Evolutionary conservation across 257 asterid genomes (phyloP).

Genomic region (Knoxia roxburghii): DNA sequence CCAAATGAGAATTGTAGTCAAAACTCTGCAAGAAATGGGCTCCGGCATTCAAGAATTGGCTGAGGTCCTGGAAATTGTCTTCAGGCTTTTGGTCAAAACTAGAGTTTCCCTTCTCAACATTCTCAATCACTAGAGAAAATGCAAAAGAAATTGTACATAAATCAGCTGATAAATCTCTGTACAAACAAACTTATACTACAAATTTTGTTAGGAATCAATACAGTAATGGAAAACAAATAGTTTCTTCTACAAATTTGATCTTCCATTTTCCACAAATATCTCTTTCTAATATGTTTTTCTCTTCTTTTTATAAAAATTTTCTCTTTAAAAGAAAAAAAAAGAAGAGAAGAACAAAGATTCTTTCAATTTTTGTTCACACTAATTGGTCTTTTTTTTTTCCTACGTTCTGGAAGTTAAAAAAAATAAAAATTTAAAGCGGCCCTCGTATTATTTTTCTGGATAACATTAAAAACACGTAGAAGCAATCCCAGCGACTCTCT

Average conservation of each 20-base stretch:
- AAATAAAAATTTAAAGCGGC: neutral
- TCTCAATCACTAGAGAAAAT: neutral
- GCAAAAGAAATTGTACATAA: neutral
- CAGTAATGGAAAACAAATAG: neutral
- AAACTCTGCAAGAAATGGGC: constrained; percentile 11
- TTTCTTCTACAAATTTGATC: neutral
- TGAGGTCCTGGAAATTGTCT: constrained; percentile 9
- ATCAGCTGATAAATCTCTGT: neutral
- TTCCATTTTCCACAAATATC: neutral
- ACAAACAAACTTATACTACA: neutral
- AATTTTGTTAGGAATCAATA: neutral
- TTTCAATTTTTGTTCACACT: too few relatives aligned
- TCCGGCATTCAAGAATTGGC: constrained; percentile 15
- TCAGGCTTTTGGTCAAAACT: constrained; percentile 7
- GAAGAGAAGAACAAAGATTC: too few relatives aligned
- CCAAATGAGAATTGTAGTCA: neutral
- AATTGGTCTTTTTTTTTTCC: too few relatives aligned
- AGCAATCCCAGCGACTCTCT: constrained; percentile 35
- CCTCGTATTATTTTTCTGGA: constrained; percentile 34
- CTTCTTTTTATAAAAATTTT: too few relatives aligned
- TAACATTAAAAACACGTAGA: constrained; percentile 47
- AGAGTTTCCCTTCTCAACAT: constrained; percentile 25
- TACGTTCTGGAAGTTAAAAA: too few relatives aligned
- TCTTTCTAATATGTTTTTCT: too few relatives aligned
- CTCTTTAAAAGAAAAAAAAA: too few relatives aligned